phyloP scores from a whole-genome alignment of 192 early-diverging fungal genomes.

The Podila verticillata region DNA sequence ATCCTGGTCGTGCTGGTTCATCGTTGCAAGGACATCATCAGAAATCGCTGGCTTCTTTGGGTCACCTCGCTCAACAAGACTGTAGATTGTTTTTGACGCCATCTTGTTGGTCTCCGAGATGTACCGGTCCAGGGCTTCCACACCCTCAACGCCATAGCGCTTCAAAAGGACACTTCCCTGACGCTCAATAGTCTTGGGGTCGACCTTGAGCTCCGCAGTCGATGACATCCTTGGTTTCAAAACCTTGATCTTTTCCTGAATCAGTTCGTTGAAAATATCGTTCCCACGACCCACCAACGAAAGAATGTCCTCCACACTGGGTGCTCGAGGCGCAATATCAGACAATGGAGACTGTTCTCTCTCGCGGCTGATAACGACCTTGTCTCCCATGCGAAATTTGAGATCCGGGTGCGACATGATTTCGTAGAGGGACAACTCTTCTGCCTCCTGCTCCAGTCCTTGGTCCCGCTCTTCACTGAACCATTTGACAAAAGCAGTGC shows the following conservation, averaged over 20 bases:
- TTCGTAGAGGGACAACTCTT: conserved; percentile 51
- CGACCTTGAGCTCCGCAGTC: background rate
- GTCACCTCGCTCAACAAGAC: conserved; percentile 31
- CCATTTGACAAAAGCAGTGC: conserved; percentile 50
- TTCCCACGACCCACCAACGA: conserved; percentile 33
- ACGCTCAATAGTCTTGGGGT: conserved; percentile 22
- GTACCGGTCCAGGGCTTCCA: conserved; percentile 46
- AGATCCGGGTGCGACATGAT: conserved; percentile 53
- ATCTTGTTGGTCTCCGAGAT: conserved; percentile 46
- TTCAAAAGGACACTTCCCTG: conserved; percentile 17
- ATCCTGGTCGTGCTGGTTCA: conserved; percentile 26
- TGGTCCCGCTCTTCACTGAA: conserved; percentile 53
- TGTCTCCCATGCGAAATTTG: conserved; percentile 47
- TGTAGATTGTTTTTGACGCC: conserved; percentile 12
- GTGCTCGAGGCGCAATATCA: conserved; percentile 45
- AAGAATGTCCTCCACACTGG: conserved; percentile 41
- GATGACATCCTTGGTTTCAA: background rate
- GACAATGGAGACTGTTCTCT: conserved; percentile 29
- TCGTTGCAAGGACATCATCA: conserved; percentile 27
- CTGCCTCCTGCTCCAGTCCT: conserved; percentile 42
- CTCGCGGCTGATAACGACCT: conserved; percentile 44
- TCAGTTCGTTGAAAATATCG: conserved; percentile 31
- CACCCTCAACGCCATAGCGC: conserved; percentile 42
- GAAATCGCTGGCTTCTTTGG: conserved; percentile 24
- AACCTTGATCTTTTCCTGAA: background rate